phyloP scores from a whole-genome alignment of 2,329 filamentous ascomycete genomes.

The Sarocladiaceae sp. region DNA sequence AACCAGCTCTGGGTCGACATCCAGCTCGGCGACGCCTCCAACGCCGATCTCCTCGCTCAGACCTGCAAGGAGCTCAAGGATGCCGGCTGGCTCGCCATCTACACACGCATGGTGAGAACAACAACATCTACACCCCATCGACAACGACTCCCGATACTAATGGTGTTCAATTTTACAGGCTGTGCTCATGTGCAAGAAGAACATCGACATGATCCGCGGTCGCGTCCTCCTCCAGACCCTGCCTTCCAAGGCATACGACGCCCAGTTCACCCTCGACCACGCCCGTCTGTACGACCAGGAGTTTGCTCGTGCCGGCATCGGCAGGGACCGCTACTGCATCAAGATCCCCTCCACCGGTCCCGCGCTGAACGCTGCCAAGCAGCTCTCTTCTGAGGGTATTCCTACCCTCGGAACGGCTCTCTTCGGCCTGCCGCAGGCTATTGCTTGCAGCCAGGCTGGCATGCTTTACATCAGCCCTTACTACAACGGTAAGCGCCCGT shows the following conservation, averaged over 20 bases:
- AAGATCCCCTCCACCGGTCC: constrained; percentile 47
- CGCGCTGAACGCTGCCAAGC: constrained; percentile 39
- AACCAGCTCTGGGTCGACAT: constrained; percentile 46
- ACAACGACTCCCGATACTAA: neutral
- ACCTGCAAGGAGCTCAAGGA: constrained; percentile 39
- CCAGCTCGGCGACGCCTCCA: constrained; percentile 38
- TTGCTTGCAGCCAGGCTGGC: constrained; percentile 43
- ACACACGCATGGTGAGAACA: constrained; percentile 36
- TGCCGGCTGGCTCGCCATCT: constrained; percentile 42
- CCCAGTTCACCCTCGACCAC: constrained; percentile 38
- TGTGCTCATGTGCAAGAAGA: constrained; percentile 42
- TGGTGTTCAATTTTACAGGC: constrained; percentile 21
- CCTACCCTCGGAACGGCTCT: constrained; percentile 42
- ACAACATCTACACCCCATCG: neutral
- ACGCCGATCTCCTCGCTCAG: constrained; percentile 35
- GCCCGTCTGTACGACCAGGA: constrained; percentile 41
- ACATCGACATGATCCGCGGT: constrained; percentile 39
- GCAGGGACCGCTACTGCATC: constrained; percentile 43
- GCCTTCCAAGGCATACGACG: constrained; percentile 41
- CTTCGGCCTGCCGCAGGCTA: constrained; percentile 43
- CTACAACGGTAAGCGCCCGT: constrained; percentile 34
- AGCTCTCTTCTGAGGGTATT: constrained; percentile 39
- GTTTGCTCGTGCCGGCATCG: constrained; percentile 39
- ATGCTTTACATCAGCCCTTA: constrained; percentile 47
- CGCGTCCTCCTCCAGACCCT: constrained; percentile 45